Evolutionary conservation across 2,329 filamentous ascomycete genomes (phyloP), one percentile per base, ranked within the genome.

Genomic region (Phaeosphaeriaceae sp.): DNA sequence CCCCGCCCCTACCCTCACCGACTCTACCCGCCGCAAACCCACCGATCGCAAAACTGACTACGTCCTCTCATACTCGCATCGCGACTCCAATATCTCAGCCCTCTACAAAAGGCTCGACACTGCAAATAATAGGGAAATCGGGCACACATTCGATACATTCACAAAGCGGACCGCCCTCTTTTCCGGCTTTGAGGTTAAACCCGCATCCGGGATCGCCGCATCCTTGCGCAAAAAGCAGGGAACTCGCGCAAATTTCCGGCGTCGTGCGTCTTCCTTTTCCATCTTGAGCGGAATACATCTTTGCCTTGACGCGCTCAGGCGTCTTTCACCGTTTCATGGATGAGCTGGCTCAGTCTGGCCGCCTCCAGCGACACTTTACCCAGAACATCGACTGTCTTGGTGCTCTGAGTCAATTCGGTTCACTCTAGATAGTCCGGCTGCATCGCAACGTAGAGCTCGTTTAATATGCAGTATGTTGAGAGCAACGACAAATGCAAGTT

Each of bases 41-140:
- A 39, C 60, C 33, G 42, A 50, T 40, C 49, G 55, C 13, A 63
- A 58, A 46, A 57, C 57, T 42, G 48, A 60, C 39, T 57, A 48
- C 46, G 38, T 35, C 48, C 42, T 60, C 50, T 60, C 47, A 29
- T 62, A 62, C 54, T 62, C 52, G 34, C 51, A 56, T 46, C 45
- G 39, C 42, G 21, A 57, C 36, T n/a, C 52, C 26, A 11, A 39
- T 32, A 48, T 52, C 42, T 37, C 33, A 30, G 50, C 50, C 34
- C 60, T 63, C 35, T 63, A 63, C 41, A 47, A 55, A 45, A n/a
- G 26, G 29, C 48, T 62, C 6, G 46, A 48, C 21, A 37, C 34
- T 15, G 42, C 40, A 43, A 53, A 50, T 16, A 53, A 46, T n/a
- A 50, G 29, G 18, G 34, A 55, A 23, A 45, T 56, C 20, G 26